These are phyloP conservation scores for Fusarium keratoplasticum DNA, from an alignment of 2,329 filamentous ascomycete genomes.

Conservation along the genomic window DNA sequence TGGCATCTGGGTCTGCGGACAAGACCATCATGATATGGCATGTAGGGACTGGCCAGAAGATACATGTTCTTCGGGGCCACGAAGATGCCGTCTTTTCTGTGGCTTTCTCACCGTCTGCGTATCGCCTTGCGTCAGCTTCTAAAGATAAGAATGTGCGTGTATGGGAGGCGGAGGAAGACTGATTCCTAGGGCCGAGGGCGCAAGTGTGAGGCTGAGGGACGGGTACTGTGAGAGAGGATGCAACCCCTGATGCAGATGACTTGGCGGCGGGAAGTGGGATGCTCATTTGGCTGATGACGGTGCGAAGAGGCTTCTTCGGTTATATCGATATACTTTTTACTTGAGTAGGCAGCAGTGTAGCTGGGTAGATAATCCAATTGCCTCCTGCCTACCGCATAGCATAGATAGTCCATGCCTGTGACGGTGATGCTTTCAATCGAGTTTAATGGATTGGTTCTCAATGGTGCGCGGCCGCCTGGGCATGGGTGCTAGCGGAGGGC, in stretches of 20 bases:
- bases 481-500: neutral
- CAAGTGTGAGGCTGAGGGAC: neutral
- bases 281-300: neutral
- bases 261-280: neutral
- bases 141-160: neutral
- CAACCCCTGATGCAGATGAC: neutral
- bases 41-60: neutral
- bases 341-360: neutral
- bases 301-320: neutral
- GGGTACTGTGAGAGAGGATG: neutral
- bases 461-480: neutral
- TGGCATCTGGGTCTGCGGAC: neutral
- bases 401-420: neutral
- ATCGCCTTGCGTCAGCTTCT: neutral
- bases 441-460: too few relatives aligned
- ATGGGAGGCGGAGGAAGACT: neutral
- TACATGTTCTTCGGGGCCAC: neutral
- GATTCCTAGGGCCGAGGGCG: neutral
- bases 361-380: neutral
- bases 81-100: neutral
- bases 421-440: neutral
- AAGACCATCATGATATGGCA: neutral
- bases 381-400: neutral
- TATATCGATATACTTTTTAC: neutral
- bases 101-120: neutral